Percentiles rank a stretch among this genome's conserved stretches.
phyloP scores from a whole-genome alignment of 805 yeast genomes.

The Yamadazyma laniorum region DNA sequence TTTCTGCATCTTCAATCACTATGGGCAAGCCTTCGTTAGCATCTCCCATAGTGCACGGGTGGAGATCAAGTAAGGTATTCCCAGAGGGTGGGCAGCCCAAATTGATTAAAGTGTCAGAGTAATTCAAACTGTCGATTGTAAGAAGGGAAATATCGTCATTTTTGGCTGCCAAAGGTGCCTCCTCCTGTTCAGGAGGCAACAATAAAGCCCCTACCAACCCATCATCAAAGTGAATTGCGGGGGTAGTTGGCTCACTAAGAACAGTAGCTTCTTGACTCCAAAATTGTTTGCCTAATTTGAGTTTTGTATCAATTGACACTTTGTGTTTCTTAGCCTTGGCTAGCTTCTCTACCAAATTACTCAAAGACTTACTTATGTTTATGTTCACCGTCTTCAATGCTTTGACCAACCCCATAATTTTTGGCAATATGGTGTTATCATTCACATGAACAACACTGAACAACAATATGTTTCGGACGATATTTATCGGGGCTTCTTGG shows the following conservation, averaged over 20 bases:
- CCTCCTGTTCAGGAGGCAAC: conserved; percentile 1
- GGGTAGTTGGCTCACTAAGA: not conserved
- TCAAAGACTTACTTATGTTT: conserved; percentile 16
- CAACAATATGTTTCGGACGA: conserved; percentile 25
- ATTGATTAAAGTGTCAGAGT: not conserved
- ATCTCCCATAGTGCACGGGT: not conserved
- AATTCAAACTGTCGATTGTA: not conserved
- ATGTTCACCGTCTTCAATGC: conserved; percentile 19
- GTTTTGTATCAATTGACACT: not conserved
- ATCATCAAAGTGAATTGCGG: conserved; percentile 8
- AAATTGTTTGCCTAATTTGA: conserved; percentile 1
- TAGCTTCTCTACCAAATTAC: conserved; percentile 25
- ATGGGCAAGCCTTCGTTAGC: not conserved
- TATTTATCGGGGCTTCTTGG: conserved; percentile 25
- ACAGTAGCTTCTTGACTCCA: not conserved
- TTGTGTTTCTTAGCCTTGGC: conserved; percentile 12
- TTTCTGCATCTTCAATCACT: not conserved
- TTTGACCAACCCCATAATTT: conserved; percentile 19
- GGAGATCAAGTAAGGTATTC: not conserved
- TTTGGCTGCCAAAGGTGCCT: not conserved
- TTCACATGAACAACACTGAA: conserved; percentile 21
- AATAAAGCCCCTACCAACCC: conserved; percentile 4
- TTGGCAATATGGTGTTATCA: conserved; percentile 15
- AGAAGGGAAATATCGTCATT: not conserved
- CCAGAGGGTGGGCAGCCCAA: not conserved